A percentile compares a stretch with the other conserved stretches of the same genome.
phyloP scores from a whole-genome alignment of 1,139 yeast species.

The Citeromyces hawaiiensis region DNA sequence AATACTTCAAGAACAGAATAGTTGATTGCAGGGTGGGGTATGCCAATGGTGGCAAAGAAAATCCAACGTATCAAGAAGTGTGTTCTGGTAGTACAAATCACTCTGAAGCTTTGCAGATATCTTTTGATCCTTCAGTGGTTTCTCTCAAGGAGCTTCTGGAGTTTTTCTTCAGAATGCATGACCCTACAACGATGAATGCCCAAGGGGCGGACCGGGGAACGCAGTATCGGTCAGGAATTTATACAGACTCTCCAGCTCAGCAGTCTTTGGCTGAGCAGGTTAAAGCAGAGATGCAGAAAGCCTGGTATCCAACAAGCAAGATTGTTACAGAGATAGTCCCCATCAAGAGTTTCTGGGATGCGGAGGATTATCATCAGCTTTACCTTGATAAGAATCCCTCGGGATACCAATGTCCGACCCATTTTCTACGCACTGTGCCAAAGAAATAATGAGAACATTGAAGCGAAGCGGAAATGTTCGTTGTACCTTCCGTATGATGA shows the following conservation, averaged over 20 bases:
- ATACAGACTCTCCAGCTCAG: constrained; percentile 44
- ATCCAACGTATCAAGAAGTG: constrained; percentile 66
- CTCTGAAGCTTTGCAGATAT: constrained; percentile 72
- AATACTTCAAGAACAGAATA: constrained; percentile 45
- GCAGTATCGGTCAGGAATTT: constrained; percentile 74
- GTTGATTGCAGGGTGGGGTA: constrained; percentile 78
- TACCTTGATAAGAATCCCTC: constrained; percentile 68
- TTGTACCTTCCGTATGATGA: too few species aligned
- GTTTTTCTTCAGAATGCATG: constrained; percentile 86
- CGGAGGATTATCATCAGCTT: constrained; percentile 85
- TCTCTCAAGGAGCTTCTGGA: constrained; percentile 53
- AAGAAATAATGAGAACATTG: constrained; percentile 1
- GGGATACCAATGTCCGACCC: constrained; percentile 88
- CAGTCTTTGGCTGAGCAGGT: constrained; percentile 24
- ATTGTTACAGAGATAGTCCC: constrained; percentile 63
- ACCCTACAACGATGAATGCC: constrained; percentile 44
- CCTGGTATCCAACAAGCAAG: constrained; percentile 34
- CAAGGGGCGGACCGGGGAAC: constrained; percentile 83
- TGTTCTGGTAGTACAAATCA: constrained; percentile 58
- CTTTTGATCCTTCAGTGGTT: constrained; percentile 61
- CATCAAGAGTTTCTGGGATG: constrained; percentile 66
- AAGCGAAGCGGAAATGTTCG: too few species aligned
- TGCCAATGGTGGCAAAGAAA: constrained; percentile 55
- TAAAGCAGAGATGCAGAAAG: constrained; percentile 33
- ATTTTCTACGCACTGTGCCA: constrained; percentile 40